Percentiles rank a stretch among this genome's conserved stretches.
phyloP scores from a whole-genome alignment of 768 basidiomycete genomes.

The Leccinum obscurum region DNA sequence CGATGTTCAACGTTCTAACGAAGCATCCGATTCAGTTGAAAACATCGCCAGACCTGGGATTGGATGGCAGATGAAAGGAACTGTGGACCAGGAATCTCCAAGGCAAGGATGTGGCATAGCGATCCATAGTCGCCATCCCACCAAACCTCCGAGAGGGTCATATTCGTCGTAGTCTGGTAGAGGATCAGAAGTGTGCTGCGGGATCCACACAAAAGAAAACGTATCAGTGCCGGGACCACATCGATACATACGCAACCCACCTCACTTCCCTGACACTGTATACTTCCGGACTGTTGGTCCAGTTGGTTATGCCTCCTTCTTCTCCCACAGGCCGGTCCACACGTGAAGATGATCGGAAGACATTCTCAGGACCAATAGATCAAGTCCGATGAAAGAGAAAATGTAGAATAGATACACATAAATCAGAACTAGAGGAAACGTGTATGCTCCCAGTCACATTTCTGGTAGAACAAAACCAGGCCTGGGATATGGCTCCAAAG shows the following conservation, averaged over 20 bases:
- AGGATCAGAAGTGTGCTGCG: background rate
- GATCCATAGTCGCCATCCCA: too few relatives aligned
- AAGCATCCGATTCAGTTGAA: too few relatives aligned
- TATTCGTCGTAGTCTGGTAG: background rate
- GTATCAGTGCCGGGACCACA: too few relatives aligned
- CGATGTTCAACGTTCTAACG: too few relatives aligned
- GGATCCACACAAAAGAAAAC: background rate
- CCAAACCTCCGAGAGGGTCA: too few relatives aligned
- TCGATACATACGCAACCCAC: background rate
- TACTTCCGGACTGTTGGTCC: background rate
- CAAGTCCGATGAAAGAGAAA: background rate
- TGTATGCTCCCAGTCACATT: too few relatives aligned
- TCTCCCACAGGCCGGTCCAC: conserved; percentile 1
- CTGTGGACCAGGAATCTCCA: background rate
- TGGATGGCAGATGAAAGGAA: background rate
- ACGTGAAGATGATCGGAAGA: background rate
- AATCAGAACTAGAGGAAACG: too few relatives aligned
- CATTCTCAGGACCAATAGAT: background rate
- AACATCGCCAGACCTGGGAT: too few relatives aligned
- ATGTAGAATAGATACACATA: background rate
- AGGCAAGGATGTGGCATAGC: background rate
- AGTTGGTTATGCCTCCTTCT: background rate
- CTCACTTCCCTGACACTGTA: background rate
- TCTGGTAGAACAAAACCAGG: too few relatives aligned
- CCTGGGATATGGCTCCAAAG: too few relatives aligned